Evolutionary conservation across 176 grass and related monocot species (phyloP), one percentile per base, ranked within the genome.

Genomic region (Pharus latifolius): DNA sequence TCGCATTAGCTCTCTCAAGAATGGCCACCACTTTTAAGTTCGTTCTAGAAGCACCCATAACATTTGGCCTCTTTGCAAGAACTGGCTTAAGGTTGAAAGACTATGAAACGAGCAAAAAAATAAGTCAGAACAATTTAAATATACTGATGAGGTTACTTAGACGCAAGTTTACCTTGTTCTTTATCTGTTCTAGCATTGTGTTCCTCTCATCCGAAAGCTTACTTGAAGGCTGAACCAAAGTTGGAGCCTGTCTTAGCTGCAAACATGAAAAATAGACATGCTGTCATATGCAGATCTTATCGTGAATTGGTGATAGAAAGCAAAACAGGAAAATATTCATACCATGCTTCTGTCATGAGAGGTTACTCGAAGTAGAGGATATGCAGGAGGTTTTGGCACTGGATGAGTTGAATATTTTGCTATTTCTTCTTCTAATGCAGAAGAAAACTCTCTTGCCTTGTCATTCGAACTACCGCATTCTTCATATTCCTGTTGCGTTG

Each of bases 271-370:
- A 2, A 33, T 65, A 79, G 45, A 37, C 41, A 55, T 56, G 8
- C 22, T 13, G 0, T 73, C 38, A 55, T 56, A 37, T 53, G 35
- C 49, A 15, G 54, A 54, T 16, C 16, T 42, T 73, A 52, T 22
- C 42, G 50, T 32, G 76, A 70, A 80, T 58, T 46, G 25, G 1
- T 56, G 13, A 51, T 68, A 51, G 41, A 53, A 42, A 56, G 20
- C 20, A 61, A 22, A 70, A 46, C 17, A 41, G 63, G 35, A 65
- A 73, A 65, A 23, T 55, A 60, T 25, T 17, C 17, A 42, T 78
- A 98, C 94, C 83, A 85, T 90, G 86, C 60, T 98, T 86, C 80
- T 93, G 72, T 93, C 89, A 83, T 90, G 94, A 80, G 78, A 85
- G 49, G 78, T 85, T 61, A 90, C 69, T 53, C 77, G 80, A 88